phyloP scores from a whole-genome alignment of 2,329 filamentous ascomycete genomes.

The Lasiodiplodia sp. region DNA sequence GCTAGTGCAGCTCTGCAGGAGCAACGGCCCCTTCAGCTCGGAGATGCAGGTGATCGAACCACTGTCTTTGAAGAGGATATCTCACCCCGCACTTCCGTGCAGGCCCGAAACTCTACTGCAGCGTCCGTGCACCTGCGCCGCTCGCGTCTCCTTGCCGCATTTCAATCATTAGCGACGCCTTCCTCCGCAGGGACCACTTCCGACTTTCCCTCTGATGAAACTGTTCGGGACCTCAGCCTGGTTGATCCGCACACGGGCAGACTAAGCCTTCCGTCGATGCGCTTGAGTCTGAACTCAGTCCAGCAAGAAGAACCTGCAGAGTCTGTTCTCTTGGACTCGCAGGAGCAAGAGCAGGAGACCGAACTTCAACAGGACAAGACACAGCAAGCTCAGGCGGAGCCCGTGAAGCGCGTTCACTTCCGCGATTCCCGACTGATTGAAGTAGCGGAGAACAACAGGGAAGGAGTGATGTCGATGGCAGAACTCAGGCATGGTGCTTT shows the following conservation, averaged over 20 bases:
- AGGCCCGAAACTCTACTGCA: constrained; percentile 24
- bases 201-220: constrained; percentile 7
- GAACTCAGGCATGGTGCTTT: constrained; percentile 81
- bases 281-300: constrained; percentile 20
- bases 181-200: constrained; percentile 34
- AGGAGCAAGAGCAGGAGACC: neutral
- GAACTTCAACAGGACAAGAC: neutral
- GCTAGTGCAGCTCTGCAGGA: constrained; percentile 1
- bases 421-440: constrained; percentile 67
- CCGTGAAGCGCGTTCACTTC: constrained; percentile 34
- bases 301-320: constrained; percentile 37
- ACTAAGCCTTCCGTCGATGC: constrained; percentile 30
- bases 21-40: neutral
- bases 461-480: constrained; percentile 63
- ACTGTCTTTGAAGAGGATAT: constrained; percentile 25
- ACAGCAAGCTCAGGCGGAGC: neutral
- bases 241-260: constrained; percentile 19
- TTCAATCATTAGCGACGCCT: constrained; percentile 46
- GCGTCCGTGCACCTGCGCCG: constrained; percentile 54
- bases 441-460: constrained; percentile 46
- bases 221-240: constrained; percentile 1
- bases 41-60: constrained; percentile 15
- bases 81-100: constrained; percentile 22
- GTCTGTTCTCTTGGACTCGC: constrained; percentile 44
- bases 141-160: constrained; percentile 58